A percentile compares a stretch with the other conserved stretches of the same genome.
Evolutionary conservation across 2,329 filamentous ascomycete genomes (phyloP).

Genomic region (Beauveria medogensis): DNA sequence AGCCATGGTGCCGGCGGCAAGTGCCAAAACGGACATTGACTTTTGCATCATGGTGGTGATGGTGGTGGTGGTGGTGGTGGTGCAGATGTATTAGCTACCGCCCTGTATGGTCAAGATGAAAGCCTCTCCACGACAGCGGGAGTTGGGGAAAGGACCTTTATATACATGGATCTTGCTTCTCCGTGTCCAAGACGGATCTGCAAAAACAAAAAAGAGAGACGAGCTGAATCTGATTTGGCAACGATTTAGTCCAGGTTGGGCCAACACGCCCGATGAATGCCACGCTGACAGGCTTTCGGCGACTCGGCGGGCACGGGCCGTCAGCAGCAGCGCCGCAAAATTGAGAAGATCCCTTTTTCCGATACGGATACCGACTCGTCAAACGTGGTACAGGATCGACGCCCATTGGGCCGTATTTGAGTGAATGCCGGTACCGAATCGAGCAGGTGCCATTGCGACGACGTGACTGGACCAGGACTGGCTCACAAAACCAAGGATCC

Average conservation of each 20-base stretch:
- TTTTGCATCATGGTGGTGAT: slow-evolving; percentile 5
- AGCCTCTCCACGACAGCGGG: no score
- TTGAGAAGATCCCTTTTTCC: background rate
- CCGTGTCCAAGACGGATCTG: no score
- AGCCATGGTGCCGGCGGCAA: slow-evolving; percentile 14
- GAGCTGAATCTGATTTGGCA: no score
- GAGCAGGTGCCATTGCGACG: slow-evolving; percentile 5
- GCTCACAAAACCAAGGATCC: background rate
- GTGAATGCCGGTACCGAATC: background rate
- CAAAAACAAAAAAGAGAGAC: no score
- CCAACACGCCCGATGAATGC: no score
- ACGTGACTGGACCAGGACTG: background rate
- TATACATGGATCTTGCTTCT: no score
- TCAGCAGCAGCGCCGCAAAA: background rate
- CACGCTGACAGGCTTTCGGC: background rate
- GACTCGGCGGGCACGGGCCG: slow-evolving; percentile 1
- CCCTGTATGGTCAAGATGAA: background rate
- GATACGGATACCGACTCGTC: slow-evolving; percentile 3
- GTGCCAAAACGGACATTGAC: slow-evolving; percentile 11
- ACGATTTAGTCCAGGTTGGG: no score
- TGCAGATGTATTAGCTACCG: background rate
- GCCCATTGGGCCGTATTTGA: slow-evolving; percentile 2
- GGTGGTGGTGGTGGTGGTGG: background rate
- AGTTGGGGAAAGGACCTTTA: no score
- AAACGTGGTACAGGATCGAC: slow-evolving; percentile 9